These are phyloP conservation scores for Allium cepa DNA, from an alignment of 106 monocot species.

Conservation along the genomic window DNA sequence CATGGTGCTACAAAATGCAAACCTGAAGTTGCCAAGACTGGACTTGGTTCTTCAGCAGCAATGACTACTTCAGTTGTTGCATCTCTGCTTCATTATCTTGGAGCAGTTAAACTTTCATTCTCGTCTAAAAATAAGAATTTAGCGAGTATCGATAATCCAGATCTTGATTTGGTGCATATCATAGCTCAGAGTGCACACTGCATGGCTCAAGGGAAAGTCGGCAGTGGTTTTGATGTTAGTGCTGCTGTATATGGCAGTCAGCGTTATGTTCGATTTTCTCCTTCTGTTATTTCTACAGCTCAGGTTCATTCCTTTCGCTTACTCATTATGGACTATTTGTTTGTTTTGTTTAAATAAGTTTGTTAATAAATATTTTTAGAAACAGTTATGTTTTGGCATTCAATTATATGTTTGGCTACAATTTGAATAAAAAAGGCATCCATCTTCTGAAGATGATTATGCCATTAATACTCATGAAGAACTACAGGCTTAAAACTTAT, in stretches of 20 bases:
- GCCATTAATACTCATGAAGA: no score
- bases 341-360: no score
- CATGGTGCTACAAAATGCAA: conserved; percentile 43
- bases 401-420: no score
- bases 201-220: conserved; percentile 97
- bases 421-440: no score
- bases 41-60: conserved; percentile 96
- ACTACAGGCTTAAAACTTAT: no score
- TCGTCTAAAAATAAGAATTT: conserved; percentile 10
- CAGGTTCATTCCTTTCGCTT: conserved; percentile 42
- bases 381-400: no score
- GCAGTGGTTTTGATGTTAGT: conserved; percentile 99
- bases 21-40: conserved; percentile 99
- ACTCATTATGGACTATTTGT: no score
- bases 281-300: conserved; percentile 67
- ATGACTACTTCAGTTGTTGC: conserved; percentile 98
- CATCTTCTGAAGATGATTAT: no score
- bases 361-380: no score
- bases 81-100: conserved; percentile 81
- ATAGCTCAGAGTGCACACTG: conserved; percentile 97
- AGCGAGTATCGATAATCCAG: conserved; percentile 12
- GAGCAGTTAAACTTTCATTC: conserved; percentile 55
- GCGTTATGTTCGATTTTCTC: conserved; percentile 86
- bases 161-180: conserved; percentile 82
- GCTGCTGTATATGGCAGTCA: conserved; percentile 98